These are phyloP conservation scores for Phlebiopsis gigantea DNA, from an alignment of 768 basidiomycete genomes.

Conservation along the genomic window DNA sequence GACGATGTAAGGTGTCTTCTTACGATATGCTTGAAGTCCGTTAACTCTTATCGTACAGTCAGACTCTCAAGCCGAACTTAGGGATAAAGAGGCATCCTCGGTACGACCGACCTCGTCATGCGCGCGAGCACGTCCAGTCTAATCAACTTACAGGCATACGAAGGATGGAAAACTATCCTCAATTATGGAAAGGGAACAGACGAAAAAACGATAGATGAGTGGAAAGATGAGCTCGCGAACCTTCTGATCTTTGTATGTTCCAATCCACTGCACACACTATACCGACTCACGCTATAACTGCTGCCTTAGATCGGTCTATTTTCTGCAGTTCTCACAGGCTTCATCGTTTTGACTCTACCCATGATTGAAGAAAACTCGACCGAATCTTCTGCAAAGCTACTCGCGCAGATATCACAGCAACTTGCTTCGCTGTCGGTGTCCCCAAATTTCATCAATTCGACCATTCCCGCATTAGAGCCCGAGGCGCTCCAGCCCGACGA, in stretches of 20 bases:
- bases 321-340: conserved; percentile 10
- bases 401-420: conserved; percentile 13
- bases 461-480: neutral
- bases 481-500: neutral
- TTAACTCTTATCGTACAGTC: neutral
- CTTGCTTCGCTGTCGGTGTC: conserved; percentile 4
- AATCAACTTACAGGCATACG: neutral
- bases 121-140: neutral
- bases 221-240: conserved; percentile 13
- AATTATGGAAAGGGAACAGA: neutral
- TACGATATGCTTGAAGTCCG: neutral
- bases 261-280: neutral
- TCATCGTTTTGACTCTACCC: neutral
- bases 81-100: neutral
- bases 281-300: neutral
- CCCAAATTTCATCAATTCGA: conserved; percentile 10
- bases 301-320: conserved; percentile 10
- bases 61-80: neutral
- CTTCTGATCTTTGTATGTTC: conserved; percentile 11
- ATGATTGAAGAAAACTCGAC: conserved; percentile 1
- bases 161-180: neutral
- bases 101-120: neutral
- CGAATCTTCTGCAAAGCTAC: neutral
- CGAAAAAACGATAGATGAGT: conserved; percentile 3
- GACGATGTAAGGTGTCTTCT: neutral